Percentiles rank a stretch among this genome's conserved stretches.
These are phyloP conservation scores for Brasilioporus rufonigricans DNA, from an alignment of 768 basidiomycete genomes.

Conservation along the genomic window DNA sequence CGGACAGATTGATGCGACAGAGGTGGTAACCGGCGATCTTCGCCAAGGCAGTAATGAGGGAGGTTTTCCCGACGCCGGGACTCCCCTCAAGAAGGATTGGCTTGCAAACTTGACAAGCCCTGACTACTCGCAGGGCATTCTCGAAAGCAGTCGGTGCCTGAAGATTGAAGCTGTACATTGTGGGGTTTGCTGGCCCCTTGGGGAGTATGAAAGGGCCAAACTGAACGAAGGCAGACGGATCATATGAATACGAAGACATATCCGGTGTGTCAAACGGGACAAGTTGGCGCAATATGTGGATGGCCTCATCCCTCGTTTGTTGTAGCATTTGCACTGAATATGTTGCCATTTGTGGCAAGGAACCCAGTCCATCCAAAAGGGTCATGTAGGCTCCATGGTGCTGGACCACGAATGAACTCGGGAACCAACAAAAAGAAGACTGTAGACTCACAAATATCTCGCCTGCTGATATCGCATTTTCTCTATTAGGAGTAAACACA, in stretches of 20 bases:
- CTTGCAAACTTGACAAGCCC: slow-evolving; percentile 87
- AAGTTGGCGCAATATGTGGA: slow-evolving; percentile 51
- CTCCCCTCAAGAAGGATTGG: slow-evolving; percentile 96
- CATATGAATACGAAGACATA: slow-evolving; percentile 26
- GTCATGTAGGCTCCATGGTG: slow-evolving; percentile 94
- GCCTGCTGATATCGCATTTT: slow-evolving; percentile 35
- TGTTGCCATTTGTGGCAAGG: slow-evolving; percentile 68
- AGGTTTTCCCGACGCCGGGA: slow-evolving; percentile 98
- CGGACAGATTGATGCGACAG: slow-evolving; percentile 94
- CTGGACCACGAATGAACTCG: slow-evolving; percentile 40
- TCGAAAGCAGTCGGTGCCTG: slow-evolving; percentile 84
- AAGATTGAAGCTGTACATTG: slow-evolving; percentile 63
- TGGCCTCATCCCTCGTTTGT: slow-evolving; percentile 60
- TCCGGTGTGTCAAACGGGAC: slow-evolving; percentile 43
- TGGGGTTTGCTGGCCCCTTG: slow-evolving; percentile 46
- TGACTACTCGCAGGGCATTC: slow-evolving; percentile 84
- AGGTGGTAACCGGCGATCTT: slow-evolving; percentile 73
- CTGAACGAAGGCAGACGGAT: slow-evolving; percentile 41
- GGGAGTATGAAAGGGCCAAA: slow-evolving; percentile 75
- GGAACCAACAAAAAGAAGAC: background rate
- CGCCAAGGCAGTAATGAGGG: slow-evolving; percentile 84
- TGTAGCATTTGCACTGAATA: slow-evolving; percentile 59
- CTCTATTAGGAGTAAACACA: slow-evolving; percentile 35
- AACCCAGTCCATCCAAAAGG: slow-evolving; percentile 83
- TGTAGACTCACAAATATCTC: slow-evolving; percentile 78